Percentiles rank a stretch among this genome's conserved stretches.
phyloP scores from a whole-genome alignment of 164 flowering plant species.

The Buxus sempervirens region DNA sequence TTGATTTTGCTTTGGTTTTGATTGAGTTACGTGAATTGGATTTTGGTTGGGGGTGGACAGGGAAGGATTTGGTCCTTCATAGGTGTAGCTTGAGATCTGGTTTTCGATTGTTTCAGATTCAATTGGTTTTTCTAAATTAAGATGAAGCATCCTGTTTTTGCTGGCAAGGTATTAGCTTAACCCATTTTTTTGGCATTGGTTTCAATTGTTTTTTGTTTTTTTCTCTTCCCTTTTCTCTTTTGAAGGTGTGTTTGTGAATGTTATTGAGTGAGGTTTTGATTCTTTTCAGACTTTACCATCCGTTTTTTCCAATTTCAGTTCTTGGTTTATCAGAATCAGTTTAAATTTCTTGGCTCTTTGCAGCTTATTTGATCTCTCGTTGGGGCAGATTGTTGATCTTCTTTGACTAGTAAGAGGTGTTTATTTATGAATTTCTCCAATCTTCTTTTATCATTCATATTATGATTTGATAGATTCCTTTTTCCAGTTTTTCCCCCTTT shows the following conservation, averaged over 20 bases:
- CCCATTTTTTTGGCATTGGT: background rate
- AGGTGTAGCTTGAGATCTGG: background rate
- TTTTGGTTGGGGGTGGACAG: background rate
- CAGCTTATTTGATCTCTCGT: too few relatives aligned
- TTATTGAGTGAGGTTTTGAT: background rate
- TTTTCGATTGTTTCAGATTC: background rate
- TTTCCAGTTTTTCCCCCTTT: background rate
- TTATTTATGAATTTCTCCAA: background rate
- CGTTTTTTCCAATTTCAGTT: background rate
- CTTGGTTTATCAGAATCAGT: background rate
- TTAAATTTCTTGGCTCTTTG: background rate
- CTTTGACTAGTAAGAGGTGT: background rate
- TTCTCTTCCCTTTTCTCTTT: too few relatives aligned
- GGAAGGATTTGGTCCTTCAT: background rate
- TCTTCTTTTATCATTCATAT: background rate
- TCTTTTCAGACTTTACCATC: background rate
- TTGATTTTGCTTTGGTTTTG: conserved; percentile 1
- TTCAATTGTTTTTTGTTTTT: background rate
- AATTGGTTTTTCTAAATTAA: conserved; percentile 6
- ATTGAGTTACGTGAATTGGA: background rate
- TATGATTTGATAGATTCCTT: background rate
- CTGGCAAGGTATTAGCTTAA: background rate
- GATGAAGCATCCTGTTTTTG: conserved; percentile 8
- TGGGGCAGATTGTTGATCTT: background rate
- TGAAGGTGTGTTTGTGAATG: too few relatives aligned